Evolutionary conservation across 2,329 filamentous ascomycete species (phyloP), one percentile per base, ranked within the genome.

Genomic region (Monosporascus sp.): DNA sequence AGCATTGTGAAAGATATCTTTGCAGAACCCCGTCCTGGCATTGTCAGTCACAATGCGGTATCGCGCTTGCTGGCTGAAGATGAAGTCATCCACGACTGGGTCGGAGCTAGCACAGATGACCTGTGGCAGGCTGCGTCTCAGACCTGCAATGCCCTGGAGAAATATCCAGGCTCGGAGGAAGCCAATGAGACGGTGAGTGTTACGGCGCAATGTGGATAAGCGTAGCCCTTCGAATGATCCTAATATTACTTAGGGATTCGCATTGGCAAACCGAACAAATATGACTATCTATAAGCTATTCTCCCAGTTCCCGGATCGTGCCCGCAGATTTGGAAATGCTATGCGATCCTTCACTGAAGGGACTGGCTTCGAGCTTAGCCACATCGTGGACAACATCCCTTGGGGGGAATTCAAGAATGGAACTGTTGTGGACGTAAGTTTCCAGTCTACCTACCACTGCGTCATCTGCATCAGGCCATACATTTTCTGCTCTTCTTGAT

Each of bases 61-160:
- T 62, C 62, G 11, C 54, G 62, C 7, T 48, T 62, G 11, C 37
- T 62, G 1, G 57, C 54, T 3, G 57, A 64, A 43, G 60, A 64
- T 20, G 48, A 52, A 15, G 52, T 41, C n/a, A 39, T 61, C 3
- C 53, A 56, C 24, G 61, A 64, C 50, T 62, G 54, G 57, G 60
- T 61, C 3, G 57, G 46, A 9, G 50, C 57, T 2, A 58, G 56
- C 25, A 53, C 46, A 27, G 58, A 61, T 35, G 60, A 62, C 11
- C 36, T 64, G 4, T 63, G 59, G 60, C 60, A 58, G 37, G 57
- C 56, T 22, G 58, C 59, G 1, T 50, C 58, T 6, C 57, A 59
- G 38, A 57, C 57, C 1, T 61, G 57, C 43, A 57, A 63, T 25
- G 61, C 59, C 0, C 6, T 62, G 35, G 54, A 45, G 14, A 60